phyloP scores from a whole-genome alignment of 345 rosid species.

The Rhodomyrtus tomentosa region DNA sequence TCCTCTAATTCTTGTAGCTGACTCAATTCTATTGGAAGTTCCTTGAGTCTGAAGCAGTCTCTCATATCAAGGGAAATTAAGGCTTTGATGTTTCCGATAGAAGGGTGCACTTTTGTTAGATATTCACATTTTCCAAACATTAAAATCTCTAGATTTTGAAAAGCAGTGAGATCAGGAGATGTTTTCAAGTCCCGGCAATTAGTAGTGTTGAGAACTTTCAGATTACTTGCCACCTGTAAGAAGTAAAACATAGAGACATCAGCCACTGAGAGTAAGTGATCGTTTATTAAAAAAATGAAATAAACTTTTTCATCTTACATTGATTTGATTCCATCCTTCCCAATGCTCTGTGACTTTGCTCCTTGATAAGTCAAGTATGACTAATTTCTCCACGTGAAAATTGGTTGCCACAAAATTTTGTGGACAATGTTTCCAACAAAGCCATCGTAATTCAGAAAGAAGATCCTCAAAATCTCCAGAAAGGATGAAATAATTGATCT shows the following conservation, averaged over 20 bases:
- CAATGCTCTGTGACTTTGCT: not conserved
- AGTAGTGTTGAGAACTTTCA: not conserved
- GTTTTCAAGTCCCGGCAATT: not conserved
- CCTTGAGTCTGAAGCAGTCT: not conserved
- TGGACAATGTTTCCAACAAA: not conserved
- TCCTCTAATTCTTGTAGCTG: not conserved
- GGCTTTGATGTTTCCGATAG: not conserved
- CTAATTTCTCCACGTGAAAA: not conserved
- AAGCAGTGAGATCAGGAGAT: not conserved
- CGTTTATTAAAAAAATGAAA: not conserved
- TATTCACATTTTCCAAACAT: not conserved
- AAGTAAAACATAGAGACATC: not conserved
- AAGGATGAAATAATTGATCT: not conserved
- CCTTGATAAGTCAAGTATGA: not conserved
- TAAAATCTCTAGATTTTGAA: not conserved
- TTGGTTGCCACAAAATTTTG: not conserved
- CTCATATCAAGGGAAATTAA: not conserved
- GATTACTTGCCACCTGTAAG: not conserved
- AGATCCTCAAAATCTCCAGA: not conserved
- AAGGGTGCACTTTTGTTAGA: not conserved
- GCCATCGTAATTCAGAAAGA: not conserved
- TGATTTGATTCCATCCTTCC: not conserved
- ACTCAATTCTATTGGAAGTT: not conserved
- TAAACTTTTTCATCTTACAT: not conserved
- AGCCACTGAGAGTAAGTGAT: not conserved